Evolutionary conservation across 2,329 filamentous ascomycete species (phyloP).

Genomic region (Penicillium oxalicum): DNA sequence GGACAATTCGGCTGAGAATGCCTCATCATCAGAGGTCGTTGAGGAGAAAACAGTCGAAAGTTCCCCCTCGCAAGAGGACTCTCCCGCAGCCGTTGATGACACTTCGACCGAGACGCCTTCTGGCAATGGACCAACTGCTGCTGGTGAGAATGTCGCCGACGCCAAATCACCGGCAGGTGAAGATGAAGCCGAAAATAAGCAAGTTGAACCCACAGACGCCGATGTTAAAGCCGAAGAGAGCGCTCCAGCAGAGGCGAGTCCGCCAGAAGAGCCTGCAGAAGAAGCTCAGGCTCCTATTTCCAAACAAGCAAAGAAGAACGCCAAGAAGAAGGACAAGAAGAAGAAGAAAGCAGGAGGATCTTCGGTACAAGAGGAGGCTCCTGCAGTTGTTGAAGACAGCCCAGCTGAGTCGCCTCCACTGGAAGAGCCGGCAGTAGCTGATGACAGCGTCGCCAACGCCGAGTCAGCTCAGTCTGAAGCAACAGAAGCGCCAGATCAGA

Average conservation of each 20-base stretch:
- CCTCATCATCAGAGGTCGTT: constrained; percentile 9
- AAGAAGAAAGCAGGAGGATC: constrained; percentile 6
- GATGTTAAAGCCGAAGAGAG: neutral
- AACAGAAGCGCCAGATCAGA: neutral
- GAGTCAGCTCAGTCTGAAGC: neutral
- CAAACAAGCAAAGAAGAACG: constrained; percentile 11
- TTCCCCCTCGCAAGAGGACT: neutral
- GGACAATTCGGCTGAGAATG: constrained; percentile 5
- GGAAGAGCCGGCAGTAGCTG: too few relatives aligned
- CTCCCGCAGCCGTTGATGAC: neutral
- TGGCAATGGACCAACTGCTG: constrained; percentile 2
- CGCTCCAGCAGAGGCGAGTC: neutral
- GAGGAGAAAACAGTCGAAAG: constrained; percentile 2
- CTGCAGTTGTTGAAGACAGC: neutral
- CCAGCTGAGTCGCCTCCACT: too few relatives aligned
- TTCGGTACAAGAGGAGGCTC: neutral
- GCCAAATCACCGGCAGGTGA: neutral
- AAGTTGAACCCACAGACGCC: neutral
- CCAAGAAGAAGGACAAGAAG: constrained; percentile 10
- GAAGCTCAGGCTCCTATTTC: neutral
- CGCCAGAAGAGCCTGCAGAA: constrained; percentile 2
- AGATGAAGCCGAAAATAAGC: neutral
- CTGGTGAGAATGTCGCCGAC: neutral
- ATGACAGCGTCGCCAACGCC: too few relatives aligned
- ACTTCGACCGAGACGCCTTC: constrained; percentile 3